Base-by-base conservation (phyloP, 345 rosid species). In the Hypericum perforatum region DNA sequence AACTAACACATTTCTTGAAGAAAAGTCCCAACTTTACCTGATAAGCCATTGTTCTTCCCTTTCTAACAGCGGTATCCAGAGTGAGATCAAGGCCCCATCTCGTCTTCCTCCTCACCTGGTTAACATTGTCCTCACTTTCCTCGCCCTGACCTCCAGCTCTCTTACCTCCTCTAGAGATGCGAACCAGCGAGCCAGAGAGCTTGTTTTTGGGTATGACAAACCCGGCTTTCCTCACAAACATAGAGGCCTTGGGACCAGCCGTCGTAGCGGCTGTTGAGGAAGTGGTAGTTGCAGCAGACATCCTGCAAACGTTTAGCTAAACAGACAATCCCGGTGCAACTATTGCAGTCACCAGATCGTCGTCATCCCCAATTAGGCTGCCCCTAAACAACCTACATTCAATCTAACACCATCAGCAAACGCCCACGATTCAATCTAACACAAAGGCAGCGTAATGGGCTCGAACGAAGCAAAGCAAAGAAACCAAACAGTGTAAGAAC, bases 171-270 rank as follows among this genome's bases (percentile, higher is more conserved):
- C 65, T 75, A 41, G 71, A 77, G 44, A 76, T 70, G 1, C 97
- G 94, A 56, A 88, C 77, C 62, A 92, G 38, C 4, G 97, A 88
- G 45, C 98, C 97, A 0, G 94, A 83, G 39, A 88, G 68, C 45
- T 88, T 92, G 65, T 88, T 92, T 63, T 85, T 92, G 9, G 98
- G 97, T 53, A 92, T 92, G 49, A 92, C 86, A 57, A 88, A 92
- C 39, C 97, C 95, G 11, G 89, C 70, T 60, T 83, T 92, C 13
- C 82, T 67, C 32, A 81, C 86, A 59, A 88, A 92, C 67, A 78
- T 76, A 16, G 97, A 82, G 59, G 74, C 78, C 77, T 78, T 92
- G 6, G 82, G 58, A 29, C 70, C 78, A 41, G 47, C 49, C 16
- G 70, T 57, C 36, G 81, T 62, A 47, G 68, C 57, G 0, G 65